Evolutionary conservation across 345 rosid genomes (phyloP).

Genomic region (Euphorbia lathyris): DNA sequence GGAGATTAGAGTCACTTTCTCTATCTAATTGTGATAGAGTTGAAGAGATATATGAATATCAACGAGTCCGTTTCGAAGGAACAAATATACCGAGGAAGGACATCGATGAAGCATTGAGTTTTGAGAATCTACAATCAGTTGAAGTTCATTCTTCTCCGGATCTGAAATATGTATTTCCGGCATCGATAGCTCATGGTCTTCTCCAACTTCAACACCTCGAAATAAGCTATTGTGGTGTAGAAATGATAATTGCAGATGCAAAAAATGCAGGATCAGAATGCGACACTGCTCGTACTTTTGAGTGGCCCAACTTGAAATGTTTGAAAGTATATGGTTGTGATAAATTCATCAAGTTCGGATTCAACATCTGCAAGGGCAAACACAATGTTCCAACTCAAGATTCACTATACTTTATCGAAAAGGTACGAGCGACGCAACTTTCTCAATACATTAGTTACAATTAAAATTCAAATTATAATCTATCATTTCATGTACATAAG

Average conservation of each 20-base stretch:
- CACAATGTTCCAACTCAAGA: not conserved
- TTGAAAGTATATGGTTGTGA: conserved; percentile 11
- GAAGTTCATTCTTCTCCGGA: not conserved
- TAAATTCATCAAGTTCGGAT: not conserved
- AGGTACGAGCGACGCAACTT: not conserved
- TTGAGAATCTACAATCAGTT: too few species aligned
- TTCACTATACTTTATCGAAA: not conserved
- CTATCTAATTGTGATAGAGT: not conserved
- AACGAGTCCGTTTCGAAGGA: not conserved
- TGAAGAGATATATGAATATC: conserved; percentile 7
- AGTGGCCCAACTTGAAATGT: too few species aligned
- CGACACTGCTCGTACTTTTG: not conserved
- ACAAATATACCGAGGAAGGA: not conserved
- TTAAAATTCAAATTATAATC: too few species aligned
- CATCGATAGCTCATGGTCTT: too few species aligned
- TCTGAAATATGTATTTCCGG: too few species aligned
- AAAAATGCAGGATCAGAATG: not conserved
- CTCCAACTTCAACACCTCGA: too few species aligned
- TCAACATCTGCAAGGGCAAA: not conserved
- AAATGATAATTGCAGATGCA: too few species aligned
- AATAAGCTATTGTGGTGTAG: too few species aligned
- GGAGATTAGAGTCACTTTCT: not conserved
- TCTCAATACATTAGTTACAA: not conserved
- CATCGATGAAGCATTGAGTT: too few species aligned
- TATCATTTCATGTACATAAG: too few species aligned